Evolutionary conservation across 768 basidiomycete species (phyloP).

Genomic region (Boletus barrowsii): DNA sequence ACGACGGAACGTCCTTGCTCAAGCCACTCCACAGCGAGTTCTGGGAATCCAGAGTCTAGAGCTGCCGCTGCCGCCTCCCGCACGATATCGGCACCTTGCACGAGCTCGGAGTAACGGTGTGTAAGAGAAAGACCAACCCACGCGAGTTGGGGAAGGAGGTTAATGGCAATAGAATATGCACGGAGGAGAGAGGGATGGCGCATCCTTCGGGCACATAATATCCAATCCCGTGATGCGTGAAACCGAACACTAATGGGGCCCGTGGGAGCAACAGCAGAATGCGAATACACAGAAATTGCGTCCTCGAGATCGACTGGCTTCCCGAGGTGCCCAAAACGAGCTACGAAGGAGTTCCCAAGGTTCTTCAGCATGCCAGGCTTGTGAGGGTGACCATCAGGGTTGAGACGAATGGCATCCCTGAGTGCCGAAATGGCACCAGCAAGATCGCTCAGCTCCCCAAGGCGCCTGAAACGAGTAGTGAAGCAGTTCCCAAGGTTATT

Average conservation of each 20-base stretch:
- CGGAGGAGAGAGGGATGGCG: constrained; percentile 10
- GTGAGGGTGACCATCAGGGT: no score
- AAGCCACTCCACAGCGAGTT: constrained; percentile 14
- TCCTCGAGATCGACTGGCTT: neutral
- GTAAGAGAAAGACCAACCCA: constrained; percentile 15
- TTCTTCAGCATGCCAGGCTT: no score
- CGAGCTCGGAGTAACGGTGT: constrained; percentile 17
- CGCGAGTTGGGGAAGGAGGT: constrained; percentile 18
- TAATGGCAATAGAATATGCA: constrained; percentile 15
- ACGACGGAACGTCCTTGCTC: constrained; percentile 17
- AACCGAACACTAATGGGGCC: neutral
- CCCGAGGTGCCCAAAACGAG: constrained; percentile 1
- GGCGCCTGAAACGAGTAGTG: neutral
- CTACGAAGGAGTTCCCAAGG: no score
- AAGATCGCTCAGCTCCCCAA: neutral
- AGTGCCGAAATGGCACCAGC: neutral
- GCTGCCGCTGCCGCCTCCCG: constrained; percentile 23
- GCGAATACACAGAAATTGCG: neutral
- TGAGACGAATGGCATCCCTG: no score
- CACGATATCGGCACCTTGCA: constrained; percentile 8
- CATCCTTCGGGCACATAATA: neutral
- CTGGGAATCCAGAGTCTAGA: constrained; percentile 2
- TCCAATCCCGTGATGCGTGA: constrained; percentile 6
- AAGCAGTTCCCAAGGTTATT: neutral
- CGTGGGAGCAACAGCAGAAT: neutral